Evolutionary conservation across 148 eudicot genomes (phyloP).

Genomic region (Fagopyrum homotropicum): DNA sequence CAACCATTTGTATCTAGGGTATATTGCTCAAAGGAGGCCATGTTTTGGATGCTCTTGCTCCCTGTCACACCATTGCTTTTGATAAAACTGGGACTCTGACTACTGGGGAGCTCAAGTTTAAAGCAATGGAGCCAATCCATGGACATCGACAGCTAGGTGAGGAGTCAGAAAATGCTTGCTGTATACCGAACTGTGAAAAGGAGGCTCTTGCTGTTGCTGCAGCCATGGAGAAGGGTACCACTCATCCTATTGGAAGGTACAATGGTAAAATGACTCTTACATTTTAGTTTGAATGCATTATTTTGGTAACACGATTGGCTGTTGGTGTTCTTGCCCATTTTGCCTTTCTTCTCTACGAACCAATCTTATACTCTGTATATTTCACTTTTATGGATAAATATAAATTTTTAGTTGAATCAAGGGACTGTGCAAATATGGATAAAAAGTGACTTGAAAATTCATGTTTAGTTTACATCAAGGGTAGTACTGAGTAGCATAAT

Average conservation of each 20-base stretch:
- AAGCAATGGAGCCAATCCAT: conserved; percentile 91
- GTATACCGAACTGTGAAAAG: conserved; percentile 85
- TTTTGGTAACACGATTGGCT: not conserved
- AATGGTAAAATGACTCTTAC: not conserved
- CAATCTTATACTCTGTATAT: not conserved
- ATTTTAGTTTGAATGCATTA: not conserved
- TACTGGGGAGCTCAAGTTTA: conserved; percentile 84
- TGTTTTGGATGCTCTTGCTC: conserved; percentile 85
- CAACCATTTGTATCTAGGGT: conserved; percentile 43
- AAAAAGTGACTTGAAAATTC: not conserved
- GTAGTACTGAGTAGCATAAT: not conserved
- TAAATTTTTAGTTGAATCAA: not conserved
- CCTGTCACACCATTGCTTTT: conserved; percentile 85
- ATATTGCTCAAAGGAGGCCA: conserved; percentile 93
- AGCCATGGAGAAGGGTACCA: conserved; percentile 98
- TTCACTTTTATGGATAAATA: not conserved
- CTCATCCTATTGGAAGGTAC: conserved; percentile 99
- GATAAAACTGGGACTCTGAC: conserved; percentile 99
- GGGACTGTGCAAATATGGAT: not conserved
- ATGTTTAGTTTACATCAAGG: not conserved
- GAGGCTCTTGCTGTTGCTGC: conserved; percentile 99
- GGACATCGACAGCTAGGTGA: conserved; percentile 46
- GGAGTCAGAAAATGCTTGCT: conserved; percentile 39
- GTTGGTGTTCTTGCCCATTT: not conserved
- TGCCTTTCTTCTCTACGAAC: conserved; percentile 1